Conservation (phyloP, 2,329 filamentous ascomycete genomes). For the Falciphora oryzae region DNA sequence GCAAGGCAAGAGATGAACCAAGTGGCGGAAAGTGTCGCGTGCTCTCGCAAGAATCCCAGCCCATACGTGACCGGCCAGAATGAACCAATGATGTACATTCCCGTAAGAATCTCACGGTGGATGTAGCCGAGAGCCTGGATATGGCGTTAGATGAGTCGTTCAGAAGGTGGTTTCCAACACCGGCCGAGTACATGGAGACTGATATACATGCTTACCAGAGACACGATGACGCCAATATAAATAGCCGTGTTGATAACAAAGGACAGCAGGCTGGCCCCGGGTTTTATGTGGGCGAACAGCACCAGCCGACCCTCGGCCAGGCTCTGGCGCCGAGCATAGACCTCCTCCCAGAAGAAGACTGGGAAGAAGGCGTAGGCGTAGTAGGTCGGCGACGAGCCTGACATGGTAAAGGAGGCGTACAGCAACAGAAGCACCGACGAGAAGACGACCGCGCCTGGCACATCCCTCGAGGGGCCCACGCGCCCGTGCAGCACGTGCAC, state of each 20-base stretch:
- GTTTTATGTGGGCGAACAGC: conserved; percentile 64
- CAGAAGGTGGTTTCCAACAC: not conserved
- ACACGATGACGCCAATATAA: conserved; percentile 73
- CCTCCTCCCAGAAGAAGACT: conserved; percentile 93
- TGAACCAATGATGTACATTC: conserved; percentile 68
- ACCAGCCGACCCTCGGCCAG: conserved; percentile 59
- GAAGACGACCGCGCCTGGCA: conserved; percentile 58
- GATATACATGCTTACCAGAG: conserved; percentile 51
- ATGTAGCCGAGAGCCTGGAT: conserved; percentile 86
- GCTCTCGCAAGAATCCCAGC: conserved; percentile 60
- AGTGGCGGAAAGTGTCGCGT: conserved; percentile 56
- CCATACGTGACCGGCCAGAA: conserved; percentile 78
- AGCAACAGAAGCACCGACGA: conserved; percentile 68
- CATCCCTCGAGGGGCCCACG: conserved; percentile 57
- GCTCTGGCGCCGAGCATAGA: conserved; percentile 70
- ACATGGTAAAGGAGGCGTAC: conserved; percentile 73
- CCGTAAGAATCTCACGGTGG: conserved; percentile 78
- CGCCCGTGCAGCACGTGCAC: conserved; percentile 75
- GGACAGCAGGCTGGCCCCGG: conserved; percentile 48
- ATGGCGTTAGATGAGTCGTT: not conserved
- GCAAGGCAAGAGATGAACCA: conserved; percentile 73
- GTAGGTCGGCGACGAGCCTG: conserved; percentile 75
- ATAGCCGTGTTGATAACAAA: conserved; percentile 58
- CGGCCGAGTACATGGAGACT: not conserved
- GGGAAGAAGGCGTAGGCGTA: conserved; percentile 92